A percentile compares a stretch with the other conserved stretches of the same genome.
These are phyloP conservation scores for Beauveria bassiana DNA, from an alignment of 2,329 filamentous ascomycete species.

Conservation along the genomic window DNA sequence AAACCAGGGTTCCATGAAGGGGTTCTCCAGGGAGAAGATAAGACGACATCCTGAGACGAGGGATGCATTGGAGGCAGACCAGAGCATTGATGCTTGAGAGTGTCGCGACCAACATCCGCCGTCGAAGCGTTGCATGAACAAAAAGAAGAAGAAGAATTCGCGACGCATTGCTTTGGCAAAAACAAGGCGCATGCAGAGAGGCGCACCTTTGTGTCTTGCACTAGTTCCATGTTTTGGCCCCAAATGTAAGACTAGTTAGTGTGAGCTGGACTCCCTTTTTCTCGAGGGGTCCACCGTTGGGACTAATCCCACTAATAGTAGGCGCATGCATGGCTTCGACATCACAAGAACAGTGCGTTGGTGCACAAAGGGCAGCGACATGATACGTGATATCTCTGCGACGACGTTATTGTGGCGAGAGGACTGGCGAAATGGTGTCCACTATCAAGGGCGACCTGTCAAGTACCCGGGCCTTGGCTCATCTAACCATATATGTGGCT, in stretches of 20 bases:
- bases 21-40: neutral
- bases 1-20: neutral
- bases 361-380: neutral
- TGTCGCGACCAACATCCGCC: no score
- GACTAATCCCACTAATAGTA: neutral
- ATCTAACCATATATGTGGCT: neutral
- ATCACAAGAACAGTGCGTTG: neutral
- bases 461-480: neutral
- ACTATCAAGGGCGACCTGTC: neutral
- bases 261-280: neutral
- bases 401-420: neutral
- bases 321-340: neutral
- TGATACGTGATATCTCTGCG: neutral
- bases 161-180: conserved; percentile 1
- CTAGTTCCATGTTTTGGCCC: neutral
- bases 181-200: neutral
- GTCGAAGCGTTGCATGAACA: neutral
- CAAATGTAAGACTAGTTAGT: conserved; percentile 5
- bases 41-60: conserved; percentile 1
- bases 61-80: neutral
- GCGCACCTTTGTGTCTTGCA: neutral
- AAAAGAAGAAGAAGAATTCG: neutral
- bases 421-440: neutral
- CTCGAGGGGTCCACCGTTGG: neutral
- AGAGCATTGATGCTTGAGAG: neutral